Percentiles rank a stretch among this genome's conserved stretches.
Conservation (phyloP, 805 yeast species). For the Cyberlindnera japonica region DNA sequence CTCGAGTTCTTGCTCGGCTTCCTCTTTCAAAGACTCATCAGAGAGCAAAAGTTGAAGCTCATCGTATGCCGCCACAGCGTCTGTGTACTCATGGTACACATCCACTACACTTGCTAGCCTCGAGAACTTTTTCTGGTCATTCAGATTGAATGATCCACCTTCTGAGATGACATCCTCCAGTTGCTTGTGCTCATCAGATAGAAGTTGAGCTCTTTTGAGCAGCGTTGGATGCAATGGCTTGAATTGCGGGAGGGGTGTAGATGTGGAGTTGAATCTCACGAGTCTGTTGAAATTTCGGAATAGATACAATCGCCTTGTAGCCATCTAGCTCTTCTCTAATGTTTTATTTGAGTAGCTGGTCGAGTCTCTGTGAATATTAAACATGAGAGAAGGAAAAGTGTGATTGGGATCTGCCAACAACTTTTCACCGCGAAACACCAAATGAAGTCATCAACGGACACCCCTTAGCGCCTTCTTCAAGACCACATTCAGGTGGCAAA, state of each 20-base stretch:
- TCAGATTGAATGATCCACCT: slow-evolving; percentile 41
- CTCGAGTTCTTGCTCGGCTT: slow-evolving; percentile 60
- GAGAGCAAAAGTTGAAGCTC: slow-evolving; percentile 42
- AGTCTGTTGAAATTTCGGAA: not conserved
- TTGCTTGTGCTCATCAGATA: slow-evolving; percentile 37
- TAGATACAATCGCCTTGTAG: not conserved
- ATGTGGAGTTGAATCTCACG: slow-evolving; percentile 1
- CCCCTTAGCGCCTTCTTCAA: no score
- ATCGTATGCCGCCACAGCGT: slow-evolving; percentile 27
- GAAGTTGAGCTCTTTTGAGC: slow-evolving; percentile 41
- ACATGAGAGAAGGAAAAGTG: no score
- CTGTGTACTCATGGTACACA: slow-evolving; percentile 36
- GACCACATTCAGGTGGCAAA: no score
- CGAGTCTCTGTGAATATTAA: no score
- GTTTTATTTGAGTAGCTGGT: no score
- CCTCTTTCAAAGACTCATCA: slow-evolving; percentile 49
- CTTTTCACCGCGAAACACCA: no score
- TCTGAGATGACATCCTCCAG: slow-evolving; percentile 41
- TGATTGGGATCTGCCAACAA: no score
- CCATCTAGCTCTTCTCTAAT: no score
- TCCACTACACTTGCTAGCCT: slow-evolving; percentile 42
- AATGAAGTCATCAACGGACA: no score
- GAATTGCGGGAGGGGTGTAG: slow-evolving; percentile 11
- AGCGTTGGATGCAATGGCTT: slow-evolving; percentile 48
- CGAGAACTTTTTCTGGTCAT: slow-evolving; percentile 47